Percentiles rank a stretch among this genome's conserved stretches.
Conservation (phyloP, 2,329 filamentous ascomycete genomes). For the Falciphora oryzae region DNA sequence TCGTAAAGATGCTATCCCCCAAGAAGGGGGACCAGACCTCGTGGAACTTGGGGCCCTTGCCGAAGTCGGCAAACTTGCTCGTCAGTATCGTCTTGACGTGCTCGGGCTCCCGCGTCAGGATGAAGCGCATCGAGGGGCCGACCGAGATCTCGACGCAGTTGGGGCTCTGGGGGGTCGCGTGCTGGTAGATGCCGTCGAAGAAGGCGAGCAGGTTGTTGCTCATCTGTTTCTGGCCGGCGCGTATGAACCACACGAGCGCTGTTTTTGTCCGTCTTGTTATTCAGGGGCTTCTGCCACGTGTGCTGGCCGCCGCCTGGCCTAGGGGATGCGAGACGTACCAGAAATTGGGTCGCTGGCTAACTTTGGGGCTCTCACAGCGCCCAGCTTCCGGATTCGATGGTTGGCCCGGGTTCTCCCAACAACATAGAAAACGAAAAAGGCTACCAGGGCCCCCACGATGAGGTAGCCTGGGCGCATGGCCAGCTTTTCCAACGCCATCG, state of each 20-base stretch:
- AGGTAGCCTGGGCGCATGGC: slow-evolving; percentile 7
- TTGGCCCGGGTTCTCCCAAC: slow-evolving; percentile 20
- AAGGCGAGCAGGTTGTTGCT: slow-evolving; percentile 27
- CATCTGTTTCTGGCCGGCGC: slow-evolving; percentile 23
- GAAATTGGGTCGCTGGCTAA: slow-evolving; percentile 29
- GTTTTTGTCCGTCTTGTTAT: background rate
- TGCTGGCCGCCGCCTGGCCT: too few relatives aligned
- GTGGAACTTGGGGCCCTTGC: slow-evolving; percentile 38
- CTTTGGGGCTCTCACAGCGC: slow-evolving; percentile 27
- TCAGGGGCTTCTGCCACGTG: too few relatives aligned
- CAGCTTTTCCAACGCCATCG: slow-evolving; percentile 12
- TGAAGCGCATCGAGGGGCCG: slow-evolving; percentile 26
- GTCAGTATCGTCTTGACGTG: slow-evolving; percentile 54
- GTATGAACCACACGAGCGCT: slow-evolving; percentile 16
- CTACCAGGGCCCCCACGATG: slow-evolving; percentile 10
- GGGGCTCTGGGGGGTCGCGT: slow-evolving; percentile 25
- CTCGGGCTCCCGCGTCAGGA: slow-evolving; percentile 47
- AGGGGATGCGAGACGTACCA: slow-evolving; percentile 19
- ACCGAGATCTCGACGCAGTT: slow-evolving; percentile 32
- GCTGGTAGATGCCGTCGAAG: slow-evolving; percentile 24
- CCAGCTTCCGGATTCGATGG: slow-evolving; percentile 24
- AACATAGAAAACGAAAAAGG: slow-evolving; percentile 17
- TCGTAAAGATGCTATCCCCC: slow-evolving; percentile 51
- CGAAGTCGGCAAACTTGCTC: slow-evolving; percentile 50
- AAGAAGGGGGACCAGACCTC: slow-evolving; percentile 39